A percentile compares a stretch with the other conserved stretches of the same genome.
Evolutionary conservation across 164 flowering plant species (phyloP).

Genomic region (Umbilicus rupestris): DNA sequence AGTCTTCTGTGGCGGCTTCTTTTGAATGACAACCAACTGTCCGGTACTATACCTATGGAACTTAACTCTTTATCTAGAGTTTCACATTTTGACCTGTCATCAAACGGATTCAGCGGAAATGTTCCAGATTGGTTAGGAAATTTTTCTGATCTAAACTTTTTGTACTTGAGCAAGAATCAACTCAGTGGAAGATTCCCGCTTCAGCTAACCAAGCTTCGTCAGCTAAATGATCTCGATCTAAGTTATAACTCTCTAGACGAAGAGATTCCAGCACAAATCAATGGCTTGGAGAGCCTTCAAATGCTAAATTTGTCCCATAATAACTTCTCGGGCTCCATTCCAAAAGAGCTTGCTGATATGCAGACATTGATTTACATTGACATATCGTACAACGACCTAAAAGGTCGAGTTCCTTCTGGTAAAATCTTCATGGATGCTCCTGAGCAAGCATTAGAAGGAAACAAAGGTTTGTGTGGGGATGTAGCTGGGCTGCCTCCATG

Average conservation of each 20-base stretch:
- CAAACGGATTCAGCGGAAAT: constrained; percentile 6
- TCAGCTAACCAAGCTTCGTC: constrained; percentile 1
- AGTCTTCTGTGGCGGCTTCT: background rate
- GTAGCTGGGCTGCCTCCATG: constrained; percentile 5
- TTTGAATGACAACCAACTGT: constrained; percentile 13
- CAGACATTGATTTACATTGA: constrained; percentile 2
- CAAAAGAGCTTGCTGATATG: constrained; percentile 2
- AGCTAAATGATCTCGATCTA: background rate
- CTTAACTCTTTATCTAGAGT: constrained; percentile 5
- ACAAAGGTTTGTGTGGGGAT: constrained; percentile 11
- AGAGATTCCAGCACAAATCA: constrained; percentile 9
- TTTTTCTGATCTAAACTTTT: background rate
- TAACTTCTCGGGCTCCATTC: constrained; percentile 11
- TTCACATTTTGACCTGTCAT: constrained; percentile 3
- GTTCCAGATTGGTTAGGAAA: constrained; percentile 6
- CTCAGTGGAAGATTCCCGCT: constrained; percentile 12
- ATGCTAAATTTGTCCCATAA: constrained; percentile 11
- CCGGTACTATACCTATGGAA: constrained; percentile 13
- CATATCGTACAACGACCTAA: constrained; percentile 11
- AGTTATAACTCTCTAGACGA: constrained; percentile 10
- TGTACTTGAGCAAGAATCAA: constrained; percentile 13
- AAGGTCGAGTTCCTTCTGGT: constrained; percentile 9
- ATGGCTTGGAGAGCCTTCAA: background rate
- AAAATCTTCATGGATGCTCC: background rate
- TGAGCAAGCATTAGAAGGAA: constrained; percentile 7